Base-by-base conservation (phyloP, 2,329 filamentous ascomycete species). In the Penicillium italicum region DNA sequence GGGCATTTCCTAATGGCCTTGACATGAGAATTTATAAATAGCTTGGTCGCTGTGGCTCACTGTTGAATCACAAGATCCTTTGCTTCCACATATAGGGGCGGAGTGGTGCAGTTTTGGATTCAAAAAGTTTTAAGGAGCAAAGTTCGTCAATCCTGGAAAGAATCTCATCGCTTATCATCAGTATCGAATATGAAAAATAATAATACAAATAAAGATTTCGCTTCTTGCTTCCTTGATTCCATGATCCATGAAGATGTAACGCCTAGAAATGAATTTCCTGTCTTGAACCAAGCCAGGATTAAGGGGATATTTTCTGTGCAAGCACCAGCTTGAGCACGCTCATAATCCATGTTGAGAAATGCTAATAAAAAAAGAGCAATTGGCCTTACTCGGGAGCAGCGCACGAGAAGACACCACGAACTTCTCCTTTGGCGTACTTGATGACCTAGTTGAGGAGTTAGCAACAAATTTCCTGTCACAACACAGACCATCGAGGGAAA, bases 341-440 rank as follows among this genome's bases (percentile, higher is more conserved):
- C 34, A 38, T 18, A 20, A 24, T 14, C 7, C 40, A 28, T n/a
- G 11, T 36, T 6, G 20, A 24, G 34, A 38, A 38, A 36, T 12
- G 20, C 34, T 16, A 26, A 31, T 20, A 51, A n/a, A 37, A 18
- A n/a, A 26, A 41, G 43, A 51, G 16, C 36, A 20, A 30, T 18
- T 4, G 20, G 20, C 8, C 46, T 60, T 51, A 45, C n/a, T 50
- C 16, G n/a, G 57, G 57, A 20, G 50, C 31, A 18, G 78, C 78
- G 67, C 90, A 93, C 1, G 83, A 83, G 66, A 93, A 94, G 1
- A 89, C 83, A 1, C 85, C 82, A 2, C 85, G 80, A 31, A 92
- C 88, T 1, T 74, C 74, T 1, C 82, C 81, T 1, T 78, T 71
- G 22, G 80, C 71, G 65, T 90, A 94, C 10, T 85, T 84, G 55